Evolutionary conservation across 108 stramenopile genomes (phyloP), one percentile per base, ranked within the genome.

Genomic region (Chaetoceros muelleri): DNA sequence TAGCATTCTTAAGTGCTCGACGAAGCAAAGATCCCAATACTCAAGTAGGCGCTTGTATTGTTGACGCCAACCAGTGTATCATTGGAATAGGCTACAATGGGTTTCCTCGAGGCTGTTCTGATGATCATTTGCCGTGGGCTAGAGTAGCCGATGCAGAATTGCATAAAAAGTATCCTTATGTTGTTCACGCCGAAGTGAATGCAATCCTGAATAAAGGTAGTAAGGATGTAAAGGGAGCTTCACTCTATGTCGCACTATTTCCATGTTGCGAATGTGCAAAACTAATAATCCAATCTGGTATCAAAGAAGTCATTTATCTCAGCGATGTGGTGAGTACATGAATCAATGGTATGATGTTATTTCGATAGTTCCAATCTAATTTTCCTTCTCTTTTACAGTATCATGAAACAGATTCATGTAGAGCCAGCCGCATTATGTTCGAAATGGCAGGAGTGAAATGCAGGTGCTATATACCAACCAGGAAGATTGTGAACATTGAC

Each of bases 21-120:
- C 74, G 98, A 30, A 93, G 91, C 29, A 99, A 99, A 53, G 98
- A 98, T 54, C 97, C 97, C 40, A 87, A 82, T 29, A 99, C 98
- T 0, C 96, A 96, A 70, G 96, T 97, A 21, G 23, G 19, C 18
- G 7, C 7, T 7, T 23, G 23, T n/a, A 20, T 24, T 40, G 54
- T 30, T 30, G 69, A 74, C 54, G 28, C 23, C 10, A 34, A 70
- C 30, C 82, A 78, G 26, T 76, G 87, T 26, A 97, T 99, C 55
- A 81, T 99, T 24, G 96, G 93, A 3, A 76, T 99, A 24, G 98
- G 98, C 5, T 99, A 99, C 78, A 99, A 99, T 61, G 98, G 98
- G 2, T 97, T 99, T 55, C 98, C 98, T 2, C 61, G 79, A 20
- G 95, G 94, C 0, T 96, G 95, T 62, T 74, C 74, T 46, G 98